phyloP scores from a whole-genome alignment of 257 asterid species.

The Lantana camara region DNA sequence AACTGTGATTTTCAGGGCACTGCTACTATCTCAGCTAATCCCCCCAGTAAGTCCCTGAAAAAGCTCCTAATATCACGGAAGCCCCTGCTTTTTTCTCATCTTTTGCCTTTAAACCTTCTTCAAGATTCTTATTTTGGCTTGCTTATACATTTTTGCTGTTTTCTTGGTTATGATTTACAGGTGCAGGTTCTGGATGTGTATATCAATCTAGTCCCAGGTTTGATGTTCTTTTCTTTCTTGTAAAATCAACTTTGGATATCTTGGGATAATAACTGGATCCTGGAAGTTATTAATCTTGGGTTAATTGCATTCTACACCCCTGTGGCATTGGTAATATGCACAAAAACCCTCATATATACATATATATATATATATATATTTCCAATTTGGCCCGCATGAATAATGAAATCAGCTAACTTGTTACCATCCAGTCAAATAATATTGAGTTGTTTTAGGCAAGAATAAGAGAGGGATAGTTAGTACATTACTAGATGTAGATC shows the following conservation, averaged over 20 bases:
- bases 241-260: not conserved
- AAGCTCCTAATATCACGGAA: not conserved
- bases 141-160: not conserved
- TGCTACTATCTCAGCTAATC: conserved; percentile 39
- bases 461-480: conserved; percentile 26
- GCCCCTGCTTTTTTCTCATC: not conserved
- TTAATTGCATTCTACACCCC: no score
- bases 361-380: not conserved
- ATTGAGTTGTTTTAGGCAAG: not conserved
- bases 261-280: conserved; percentile 19
- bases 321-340: no score
- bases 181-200: conserved; percentile 49
- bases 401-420: conserved; percentile 14
- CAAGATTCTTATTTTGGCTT: not conserved
- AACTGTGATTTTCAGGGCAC: conserved; percentile 76
- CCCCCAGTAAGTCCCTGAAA: conserved; percentile 51
- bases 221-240: conserved; percentile 12
- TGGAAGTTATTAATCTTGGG: conserved; percentile 11
- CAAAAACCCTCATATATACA: no score
- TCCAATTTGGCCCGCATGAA: conserved; percentile 4
- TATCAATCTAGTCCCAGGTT: conserved; percentile 72
- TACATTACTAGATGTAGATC: conserved; percentile 4
- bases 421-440: not conserved
- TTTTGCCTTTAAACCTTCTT: no score
- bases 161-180: conserved; percentile 37